Evolutionary conservation across 2,329 filamentous ascomycete species (phyloP).

Genomic region (Fusarium annulatum): DNA sequence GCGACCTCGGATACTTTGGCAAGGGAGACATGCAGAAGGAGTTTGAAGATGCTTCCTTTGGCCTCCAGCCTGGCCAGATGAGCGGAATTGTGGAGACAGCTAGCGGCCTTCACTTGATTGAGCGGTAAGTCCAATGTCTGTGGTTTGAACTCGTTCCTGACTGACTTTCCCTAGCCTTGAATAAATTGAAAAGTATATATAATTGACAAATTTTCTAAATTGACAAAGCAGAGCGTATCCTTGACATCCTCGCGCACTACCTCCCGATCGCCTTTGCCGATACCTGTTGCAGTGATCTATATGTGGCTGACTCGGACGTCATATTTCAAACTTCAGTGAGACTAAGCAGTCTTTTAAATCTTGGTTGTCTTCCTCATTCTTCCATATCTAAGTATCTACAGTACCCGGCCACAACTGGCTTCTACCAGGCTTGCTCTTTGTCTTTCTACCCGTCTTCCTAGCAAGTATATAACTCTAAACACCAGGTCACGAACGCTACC

Average conservation of each 20-base stretch:
- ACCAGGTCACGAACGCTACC: constrained; percentile 16
- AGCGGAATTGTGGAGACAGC: constrained; percentile 91
- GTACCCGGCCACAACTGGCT: constrained; percentile 2
- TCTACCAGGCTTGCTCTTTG: constrained; percentile 14
- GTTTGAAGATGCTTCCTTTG: constrained; percentile 96
- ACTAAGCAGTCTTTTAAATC: not conserved
- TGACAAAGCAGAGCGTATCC: constrained; percentile 30
- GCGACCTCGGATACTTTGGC: constrained; percentile 95
- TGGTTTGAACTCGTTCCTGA: not conserved
- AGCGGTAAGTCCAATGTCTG: constrained; percentile 73
- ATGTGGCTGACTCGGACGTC: not conserved
- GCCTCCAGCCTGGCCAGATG: constrained; percentile 86
- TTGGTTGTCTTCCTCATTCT: constrained; percentile 10
- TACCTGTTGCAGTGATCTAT: constrained; percentile 7
- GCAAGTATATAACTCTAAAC: constrained; percentile 35
- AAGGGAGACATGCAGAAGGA: constrained; percentile 98
- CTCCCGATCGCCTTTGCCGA: not conserved
- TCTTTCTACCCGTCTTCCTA: constrained; percentile 18
- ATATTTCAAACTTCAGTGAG: not conserved
- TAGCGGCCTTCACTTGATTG: constrained; percentile 94
- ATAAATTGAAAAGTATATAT: constrained; percentile 29
- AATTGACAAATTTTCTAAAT: constrained; percentile 27
- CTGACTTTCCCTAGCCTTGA: constrained; percentile 28
- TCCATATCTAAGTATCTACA: constrained; percentile 27
- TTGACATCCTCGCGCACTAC: constrained; percentile 3